A percentile compares a stretch with the other conserved stretches of the same genome.
Evolutionary conservation across 495 filamentous ascomycete species (phyloP).

Genomic region (Penicillium paxilli): DNA sequence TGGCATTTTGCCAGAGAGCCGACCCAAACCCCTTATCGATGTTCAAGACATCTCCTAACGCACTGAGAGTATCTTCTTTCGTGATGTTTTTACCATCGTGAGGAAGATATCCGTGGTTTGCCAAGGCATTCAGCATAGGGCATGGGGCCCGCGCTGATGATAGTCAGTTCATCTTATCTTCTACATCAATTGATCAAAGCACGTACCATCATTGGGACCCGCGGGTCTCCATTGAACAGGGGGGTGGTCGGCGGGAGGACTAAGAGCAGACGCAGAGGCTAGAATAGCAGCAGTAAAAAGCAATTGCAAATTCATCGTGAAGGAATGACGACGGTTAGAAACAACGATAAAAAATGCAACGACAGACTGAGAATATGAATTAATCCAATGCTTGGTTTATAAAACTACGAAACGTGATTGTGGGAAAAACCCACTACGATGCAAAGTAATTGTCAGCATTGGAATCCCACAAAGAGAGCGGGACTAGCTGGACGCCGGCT

Average conservation of each 20-base stretch:
- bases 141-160: slow-evolving; percentile 27
- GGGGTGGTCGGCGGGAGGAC: not conserved
- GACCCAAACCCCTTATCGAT: not conserved
- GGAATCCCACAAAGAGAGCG: not conserved
- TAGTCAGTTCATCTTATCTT: not conserved
- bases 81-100: slow-evolving; percentile 45
- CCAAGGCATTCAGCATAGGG: slow-evolving; percentile 56
- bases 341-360: not conserved
- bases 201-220: not conserved
- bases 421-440: not conserved
- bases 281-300: not conserved
- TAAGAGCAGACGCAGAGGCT: not conserved
- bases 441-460: not conserved
- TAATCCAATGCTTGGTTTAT: not conserved
- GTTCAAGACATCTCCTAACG: slow-evolving; percentile 23
- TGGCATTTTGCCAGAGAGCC: not conserved
- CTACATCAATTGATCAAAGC: not conserved
- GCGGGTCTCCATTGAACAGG: not conserved
- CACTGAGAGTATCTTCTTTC: slow-evolving; percentile 23
- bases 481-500: not conserved
- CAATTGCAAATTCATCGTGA: not conserved
- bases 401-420: not conserved
- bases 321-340: not conserved
- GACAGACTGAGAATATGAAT: not conserved
- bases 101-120: slow-evolving; percentile 58